Conservation (phyloP, 2,329 filamentous ascomycete species). For the Sporothrix euskadiensis region DNA sequence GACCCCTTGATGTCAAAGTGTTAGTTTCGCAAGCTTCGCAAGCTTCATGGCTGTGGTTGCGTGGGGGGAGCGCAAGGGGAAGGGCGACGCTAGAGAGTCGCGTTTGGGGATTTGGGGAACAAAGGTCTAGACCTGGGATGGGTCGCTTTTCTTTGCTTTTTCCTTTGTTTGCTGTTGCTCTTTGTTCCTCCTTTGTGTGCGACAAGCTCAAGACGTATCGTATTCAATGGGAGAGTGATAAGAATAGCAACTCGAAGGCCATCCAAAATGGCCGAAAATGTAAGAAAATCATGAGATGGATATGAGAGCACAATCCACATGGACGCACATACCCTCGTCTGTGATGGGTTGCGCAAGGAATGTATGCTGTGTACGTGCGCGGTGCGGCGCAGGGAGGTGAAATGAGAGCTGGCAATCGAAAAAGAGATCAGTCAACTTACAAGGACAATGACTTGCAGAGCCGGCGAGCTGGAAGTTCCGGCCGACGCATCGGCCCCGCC, state of each 20-base stretch:
- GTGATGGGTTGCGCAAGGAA: background rate
- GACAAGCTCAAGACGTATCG: background rate
- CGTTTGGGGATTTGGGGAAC: background rate
- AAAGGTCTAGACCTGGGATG: background rate
- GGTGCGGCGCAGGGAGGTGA: slow-evolving; percentile 21
- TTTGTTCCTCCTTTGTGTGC: background rate
- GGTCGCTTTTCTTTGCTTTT: background rate
- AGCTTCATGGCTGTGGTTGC: background rate
- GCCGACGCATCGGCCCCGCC: slow-evolving; percentile 31
- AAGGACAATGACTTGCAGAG: slow-evolving; percentile 72
- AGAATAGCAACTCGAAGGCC: background rate
- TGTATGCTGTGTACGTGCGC: background rate
- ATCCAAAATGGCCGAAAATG: background rate
- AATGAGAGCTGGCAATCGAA: slow-evolving; percentile 17
- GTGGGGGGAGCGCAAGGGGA: background rate
- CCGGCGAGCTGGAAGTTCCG: slow-evolving; percentile 39
- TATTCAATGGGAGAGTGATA: background rate
- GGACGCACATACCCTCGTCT: background rate
- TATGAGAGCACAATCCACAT: background rate
- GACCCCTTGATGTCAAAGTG: slow-evolving; percentile 62
- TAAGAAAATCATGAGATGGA: background rate
- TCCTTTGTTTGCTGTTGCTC: background rate
- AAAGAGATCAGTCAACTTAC: slow-evolving; percentile 49
- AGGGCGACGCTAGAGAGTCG: background rate
- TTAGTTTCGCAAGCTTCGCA: slow-evolving; percentile 23